Base-by-base conservation (phyloP, 1,139 yeast genomes). In the Candida tetrigidarum region DNA sequence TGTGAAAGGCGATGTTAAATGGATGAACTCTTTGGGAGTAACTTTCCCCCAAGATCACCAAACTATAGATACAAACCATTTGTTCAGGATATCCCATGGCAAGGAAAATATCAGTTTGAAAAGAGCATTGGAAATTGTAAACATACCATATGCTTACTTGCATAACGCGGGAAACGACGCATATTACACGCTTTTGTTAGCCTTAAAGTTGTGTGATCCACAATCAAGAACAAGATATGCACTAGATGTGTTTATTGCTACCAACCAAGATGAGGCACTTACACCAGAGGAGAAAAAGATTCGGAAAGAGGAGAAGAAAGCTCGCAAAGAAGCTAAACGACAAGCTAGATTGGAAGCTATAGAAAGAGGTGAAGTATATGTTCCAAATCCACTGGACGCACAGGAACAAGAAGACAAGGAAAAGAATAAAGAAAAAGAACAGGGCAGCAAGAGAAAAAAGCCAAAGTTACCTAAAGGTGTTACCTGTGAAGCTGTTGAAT, bases 131-230 rank as follows among this genome's bases (percentile, higher is more conserved):
- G 67, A 75, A 39, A 63, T 71, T 42, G 67, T 84, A 22, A 68
- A 74, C 6, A 71, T 88, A 5, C 91, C 93, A 0, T 83, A 83
- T 59, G 78, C 86, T 0, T 78, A 72, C 49, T 67, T 87, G 39
- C 96, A 88, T 60, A 89, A 89, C 60, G 96, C 92, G 1, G 93
- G 86, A 6, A 89, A 89, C 58, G 96, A 89, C 60, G 84, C 96
- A 1, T 84, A 84, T 57, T 86, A 78, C 56, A 87, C 96, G 0
- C 62, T 88, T 43, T 49, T 80, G 20, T 71, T 83, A 18, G 78
- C 81, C 15, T 54, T 85, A 57, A 70, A 76, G 33, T 62, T 83
- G 48, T 71, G 83, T 42, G 90, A 85, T 58, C 86, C 87, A 89
- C 91, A 63, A 19, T 67, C 68, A 15, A 65, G 89, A 50, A 52